Percentiles rank a stretch among this genome's conserved stretches.
phyloP scores from a whole-genome alignment of 306 rosid species.

The Ziziphus jujuba region DNA sequence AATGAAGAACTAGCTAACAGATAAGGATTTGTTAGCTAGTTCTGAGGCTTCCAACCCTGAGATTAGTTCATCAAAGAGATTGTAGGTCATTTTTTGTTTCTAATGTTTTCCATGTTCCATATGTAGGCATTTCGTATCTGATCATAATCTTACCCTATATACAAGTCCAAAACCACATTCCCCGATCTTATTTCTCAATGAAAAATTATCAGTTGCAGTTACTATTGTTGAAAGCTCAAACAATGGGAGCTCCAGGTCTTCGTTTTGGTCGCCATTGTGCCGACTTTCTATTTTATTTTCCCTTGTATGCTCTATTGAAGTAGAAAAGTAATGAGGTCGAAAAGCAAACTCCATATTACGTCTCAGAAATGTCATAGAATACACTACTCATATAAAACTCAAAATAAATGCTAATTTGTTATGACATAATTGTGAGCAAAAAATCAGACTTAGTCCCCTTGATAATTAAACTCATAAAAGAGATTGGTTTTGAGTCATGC shows the following conservation, averaged over 20 bases:
- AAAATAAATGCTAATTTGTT: not conserved
- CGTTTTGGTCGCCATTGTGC: slow-evolving; percentile 5
- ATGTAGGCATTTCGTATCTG: not conserved
- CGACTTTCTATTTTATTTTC: not conserved
- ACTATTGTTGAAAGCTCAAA: slow-evolving; percentile 35
- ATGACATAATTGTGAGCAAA: not conserved
- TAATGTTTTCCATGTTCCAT: too few species aligned
- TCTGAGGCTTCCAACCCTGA: too few species aligned
- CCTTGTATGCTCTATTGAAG: not conserved
- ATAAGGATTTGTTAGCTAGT: too few species aligned
- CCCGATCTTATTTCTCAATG: slow-evolving; percentile 42
- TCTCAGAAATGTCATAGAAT: not conserved
- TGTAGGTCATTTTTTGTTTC: not conserved
- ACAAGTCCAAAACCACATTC: slow-evolving; percentile 72
- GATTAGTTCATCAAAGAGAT: not conserved
- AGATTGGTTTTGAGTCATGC: too few species aligned
- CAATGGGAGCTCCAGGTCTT: slow-evolving; percentile 46
- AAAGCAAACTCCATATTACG: not conserved
- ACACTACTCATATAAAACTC: too few species aligned
- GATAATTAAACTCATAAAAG: too few species aligned
- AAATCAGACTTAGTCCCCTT: too few species aligned
- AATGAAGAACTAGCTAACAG: not conserved
- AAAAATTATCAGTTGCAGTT: slow-evolving; percentile 46
- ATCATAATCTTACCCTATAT: slow-evolving; percentile 33
- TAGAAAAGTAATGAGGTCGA: not conserved